These are phyloP conservation scores for Globisporangium cylindrosporum DNA, from an alignment of 352 stramenopile species.

Conservation along the genomic window DNA sequence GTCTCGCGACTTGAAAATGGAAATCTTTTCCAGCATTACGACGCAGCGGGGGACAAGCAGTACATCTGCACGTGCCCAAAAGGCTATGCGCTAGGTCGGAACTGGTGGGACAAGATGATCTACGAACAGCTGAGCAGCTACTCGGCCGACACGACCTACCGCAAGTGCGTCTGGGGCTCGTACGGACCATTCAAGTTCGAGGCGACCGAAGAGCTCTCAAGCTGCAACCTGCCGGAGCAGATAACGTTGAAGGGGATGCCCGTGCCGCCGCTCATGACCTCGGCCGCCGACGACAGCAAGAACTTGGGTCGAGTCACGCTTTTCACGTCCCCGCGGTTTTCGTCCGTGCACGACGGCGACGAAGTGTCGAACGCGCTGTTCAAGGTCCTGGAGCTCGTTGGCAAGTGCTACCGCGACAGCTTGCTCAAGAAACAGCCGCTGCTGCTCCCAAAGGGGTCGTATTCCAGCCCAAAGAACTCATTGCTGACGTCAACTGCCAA, in stretches of 20 bases:
- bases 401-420: constrained; percentile 12
- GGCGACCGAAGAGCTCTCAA: constrained; percentile 12
- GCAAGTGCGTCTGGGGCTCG: constrained; percentile 18
- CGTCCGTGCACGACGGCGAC: constrained; percentile 15
- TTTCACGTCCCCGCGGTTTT: not conserved
- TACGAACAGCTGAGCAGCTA: constrained; percentile 10
- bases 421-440: constrained; percentile 13
- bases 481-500: not conserved
- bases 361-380: constrained; percentile 9
- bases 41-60: not conserved
- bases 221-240: constrained; percentile 8
- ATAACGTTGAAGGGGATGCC: not conserved
- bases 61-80: constrained; percentile 22
- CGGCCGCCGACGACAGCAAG: constrained; percentile 1
- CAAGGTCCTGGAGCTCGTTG: not conserved
- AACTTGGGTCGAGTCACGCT: constrained; percentile 9
- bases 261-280: constrained; percentile 13
- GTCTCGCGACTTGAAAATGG: constrained; percentile 14
- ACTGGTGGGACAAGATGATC: not conserved
- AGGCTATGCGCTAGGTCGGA: constrained; percentile 17
- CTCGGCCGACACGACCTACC: not conserved
- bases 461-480: not conserved
- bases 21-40: constrained; percentile 13
- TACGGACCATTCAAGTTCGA: constrained; percentile 17
- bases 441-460: not conserved